Evolutionary conservation across 768 basidiomycete species (phyloP).

Genomic region (Boletus rufocinnamomeus): DNA sequence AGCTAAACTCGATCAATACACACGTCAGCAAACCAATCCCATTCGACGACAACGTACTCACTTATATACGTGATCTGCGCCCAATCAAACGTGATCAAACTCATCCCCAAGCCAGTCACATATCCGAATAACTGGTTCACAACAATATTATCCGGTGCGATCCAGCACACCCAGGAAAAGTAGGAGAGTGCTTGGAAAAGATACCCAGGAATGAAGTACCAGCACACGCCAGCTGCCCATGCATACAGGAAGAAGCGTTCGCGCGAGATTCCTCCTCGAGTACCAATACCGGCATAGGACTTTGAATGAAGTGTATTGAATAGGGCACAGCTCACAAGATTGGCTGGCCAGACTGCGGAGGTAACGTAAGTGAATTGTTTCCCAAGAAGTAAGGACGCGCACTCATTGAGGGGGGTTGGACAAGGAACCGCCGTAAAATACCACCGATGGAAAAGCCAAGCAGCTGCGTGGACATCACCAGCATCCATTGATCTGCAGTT

Average conservation of each 20-base stretch:
- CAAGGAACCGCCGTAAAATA: slow-evolving; percentile 59
- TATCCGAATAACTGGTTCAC: slow-evolving; percentile 81
- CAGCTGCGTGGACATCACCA: slow-evolving; percentile 71
- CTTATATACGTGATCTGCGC: slow-evolving; percentile 52
- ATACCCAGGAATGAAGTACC: slow-evolving; percentile 73
- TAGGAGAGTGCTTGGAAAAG: slow-evolving; percentile 65
- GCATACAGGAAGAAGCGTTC: slow-evolving; percentile 52
- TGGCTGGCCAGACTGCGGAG: slow-evolving; percentile 71
- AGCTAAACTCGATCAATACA: slow-evolving; percentile 9
- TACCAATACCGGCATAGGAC: slow-evolving; percentile 44
- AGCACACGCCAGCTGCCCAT: slow-evolving; percentile 36
- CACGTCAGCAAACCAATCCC: not conserved
- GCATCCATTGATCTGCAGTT: slow-evolving; percentile 53
- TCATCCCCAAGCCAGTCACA: slow-evolving; percentile 58
- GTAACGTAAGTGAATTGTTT: slow-evolving; percentile 24
- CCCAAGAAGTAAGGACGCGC: slow-evolving; percentile 11
- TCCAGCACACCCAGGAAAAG: slow-evolving; percentile 67
- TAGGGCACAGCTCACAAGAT: slow-evolving; percentile 66
- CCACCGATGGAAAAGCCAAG: slow-evolving; percentile 67
- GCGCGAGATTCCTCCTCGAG: slow-evolving; percentile 49
- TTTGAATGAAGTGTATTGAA: slow-evolving; percentile 76
- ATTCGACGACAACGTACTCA: not conserved
- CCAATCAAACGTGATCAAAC: slow-evolving; percentile 82
- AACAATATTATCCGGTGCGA: slow-evolving; percentile 64
- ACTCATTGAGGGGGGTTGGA: slow-evolving; percentile 68